Conservation (phyloP, 495 filamentous ascomycete species). For the Staphylotrichum longicolle region DNA sequence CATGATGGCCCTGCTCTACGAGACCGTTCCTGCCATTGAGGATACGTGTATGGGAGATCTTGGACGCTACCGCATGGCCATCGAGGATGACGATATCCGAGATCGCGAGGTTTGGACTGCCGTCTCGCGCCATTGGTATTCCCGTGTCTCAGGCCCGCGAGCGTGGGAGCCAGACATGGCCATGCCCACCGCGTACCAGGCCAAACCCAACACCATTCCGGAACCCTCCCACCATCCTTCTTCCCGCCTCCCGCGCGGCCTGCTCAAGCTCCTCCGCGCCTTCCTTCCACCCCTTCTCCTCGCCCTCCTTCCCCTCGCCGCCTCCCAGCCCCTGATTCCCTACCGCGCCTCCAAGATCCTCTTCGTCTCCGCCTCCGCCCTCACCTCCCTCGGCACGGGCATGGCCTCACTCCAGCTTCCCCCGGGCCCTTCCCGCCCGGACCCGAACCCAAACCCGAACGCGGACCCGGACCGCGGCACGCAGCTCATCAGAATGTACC, state of each 20-base stretch:
- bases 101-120: constrained; percentile 78
- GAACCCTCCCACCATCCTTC: neutral
- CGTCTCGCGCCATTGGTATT: constrained; percentile 79
- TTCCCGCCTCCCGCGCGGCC: neutral
- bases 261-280: neutral
- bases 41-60: constrained; percentile 92
- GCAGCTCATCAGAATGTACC: neutral
- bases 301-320: neutral
- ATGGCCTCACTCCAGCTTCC: neutral
- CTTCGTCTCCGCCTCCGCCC: neutral
- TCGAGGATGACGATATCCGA: constrained; percentile 67
- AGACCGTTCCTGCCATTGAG: constrained; percentile 71
- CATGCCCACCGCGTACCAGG: too few relatives aligned
- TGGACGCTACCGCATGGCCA: constrained; percentile 64
- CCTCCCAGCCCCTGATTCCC: neutral
- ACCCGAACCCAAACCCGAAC: too few relatives aligned
- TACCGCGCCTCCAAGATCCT: neutral
- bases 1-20: constrained; percentile 74
- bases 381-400: neutral
- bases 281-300: neutral
- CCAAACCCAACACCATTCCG: neutral
- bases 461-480: too few relatives aligned
- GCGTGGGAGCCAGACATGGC: too few relatives aligned
- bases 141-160: constrained; percentile 42
- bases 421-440: too few relatives aligned